Conservation (phyloP, 805 yeast genomes). For the Kurtzmaniella cleridarum region DNA sequence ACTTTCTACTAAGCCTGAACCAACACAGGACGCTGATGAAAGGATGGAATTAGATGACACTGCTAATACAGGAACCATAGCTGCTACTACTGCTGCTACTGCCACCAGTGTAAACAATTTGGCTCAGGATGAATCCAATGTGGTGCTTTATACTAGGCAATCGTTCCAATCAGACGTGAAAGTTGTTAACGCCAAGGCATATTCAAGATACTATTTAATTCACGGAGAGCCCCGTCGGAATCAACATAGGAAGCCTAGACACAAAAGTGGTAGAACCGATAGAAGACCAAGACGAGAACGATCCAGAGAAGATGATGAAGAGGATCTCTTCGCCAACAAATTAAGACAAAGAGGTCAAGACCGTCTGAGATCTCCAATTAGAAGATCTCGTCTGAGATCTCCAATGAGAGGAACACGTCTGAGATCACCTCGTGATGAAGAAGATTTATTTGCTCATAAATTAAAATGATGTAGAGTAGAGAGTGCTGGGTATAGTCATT, state of each 20-base stretch:
- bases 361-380: constrained; percentile 3
- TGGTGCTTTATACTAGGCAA: constrained; percentile 41
- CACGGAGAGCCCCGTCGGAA: constrained; percentile 66
- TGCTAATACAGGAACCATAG: too few species aligned
- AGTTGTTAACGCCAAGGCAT: constrained; percentile 48
- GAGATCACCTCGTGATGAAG: constrained; percentile 19
- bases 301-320: constrained; percentile 13
- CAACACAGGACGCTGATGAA: constrained; percentile 1
- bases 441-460: constrained; percentile 32
- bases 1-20: constrained; percentile 6
- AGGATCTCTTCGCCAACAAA: constrained; percentile 33
- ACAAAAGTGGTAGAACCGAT: constrained; percentile 6
- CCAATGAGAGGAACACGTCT: neutral
- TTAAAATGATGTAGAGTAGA: constrained; percentile 12
- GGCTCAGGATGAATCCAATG: constrained; percentile 29
- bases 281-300: constrained; percentile 7
- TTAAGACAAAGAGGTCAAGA: constrained; percentile 8
- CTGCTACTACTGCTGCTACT: too few species aligned
- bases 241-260: constrained; percentile 12
- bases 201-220: constrained; percentile 58
- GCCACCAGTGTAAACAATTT: too few species aligned
- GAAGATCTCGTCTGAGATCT: constrained; percentile 3
- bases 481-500: too few species aligned
- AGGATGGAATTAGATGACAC: constrained; percentile 19
- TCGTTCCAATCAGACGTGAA: constrained; percentile 53